Percentiles rank a stretch among this genome's conserved stretches.
Conservation (phyloP, 345 rosid genomes). For the Populus nigra region DNA sequence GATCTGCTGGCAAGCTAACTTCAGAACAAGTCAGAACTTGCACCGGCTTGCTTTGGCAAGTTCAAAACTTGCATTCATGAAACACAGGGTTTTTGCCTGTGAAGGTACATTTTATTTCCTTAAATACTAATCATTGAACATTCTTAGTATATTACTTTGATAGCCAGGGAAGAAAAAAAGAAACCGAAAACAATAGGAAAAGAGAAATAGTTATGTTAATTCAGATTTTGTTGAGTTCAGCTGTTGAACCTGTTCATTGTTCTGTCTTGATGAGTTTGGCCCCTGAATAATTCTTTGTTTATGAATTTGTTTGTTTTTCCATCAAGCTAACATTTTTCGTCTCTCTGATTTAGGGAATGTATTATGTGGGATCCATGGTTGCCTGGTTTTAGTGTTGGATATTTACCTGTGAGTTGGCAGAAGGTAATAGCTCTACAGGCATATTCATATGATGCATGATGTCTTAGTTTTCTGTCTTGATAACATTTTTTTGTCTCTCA, state of each 20-base stretch:
- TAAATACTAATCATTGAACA: not conserved
- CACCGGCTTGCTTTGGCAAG: not conserved
- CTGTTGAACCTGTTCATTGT: not conserved
- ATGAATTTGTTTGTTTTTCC: not conserved
- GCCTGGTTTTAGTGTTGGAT: not conserved
- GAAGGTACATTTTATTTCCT: slow-evolving; percentile 12
- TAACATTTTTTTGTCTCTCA: no score
- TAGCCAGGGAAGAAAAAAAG: not conserved
- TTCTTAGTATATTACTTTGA: not conserved
- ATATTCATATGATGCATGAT: no score
- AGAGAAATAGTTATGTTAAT: not conserved
- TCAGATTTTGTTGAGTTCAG: not conserved
- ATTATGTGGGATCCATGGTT: not conserved
- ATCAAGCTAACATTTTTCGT: not conserved
- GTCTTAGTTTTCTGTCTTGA: no score
- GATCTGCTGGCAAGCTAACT: not conserved
- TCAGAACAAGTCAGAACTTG: slow-evolving; percentile 9
- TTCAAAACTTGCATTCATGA: not conserved
- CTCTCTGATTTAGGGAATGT: not conserved
- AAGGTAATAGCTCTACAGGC: slow-evolving; percentile 1
- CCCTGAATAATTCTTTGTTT: not conserved
- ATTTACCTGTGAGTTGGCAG: not conserved
- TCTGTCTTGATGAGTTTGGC: not conserved
- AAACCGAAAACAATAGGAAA: not conserved
- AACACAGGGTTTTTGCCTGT: not conserved